A percentile compares a stretch with the other conserved stretches of the same genome.
Evolutionary conservation across 148 eudicot species (phyloP).

Genomic region (Arctostaphylos glauca): DNA sequence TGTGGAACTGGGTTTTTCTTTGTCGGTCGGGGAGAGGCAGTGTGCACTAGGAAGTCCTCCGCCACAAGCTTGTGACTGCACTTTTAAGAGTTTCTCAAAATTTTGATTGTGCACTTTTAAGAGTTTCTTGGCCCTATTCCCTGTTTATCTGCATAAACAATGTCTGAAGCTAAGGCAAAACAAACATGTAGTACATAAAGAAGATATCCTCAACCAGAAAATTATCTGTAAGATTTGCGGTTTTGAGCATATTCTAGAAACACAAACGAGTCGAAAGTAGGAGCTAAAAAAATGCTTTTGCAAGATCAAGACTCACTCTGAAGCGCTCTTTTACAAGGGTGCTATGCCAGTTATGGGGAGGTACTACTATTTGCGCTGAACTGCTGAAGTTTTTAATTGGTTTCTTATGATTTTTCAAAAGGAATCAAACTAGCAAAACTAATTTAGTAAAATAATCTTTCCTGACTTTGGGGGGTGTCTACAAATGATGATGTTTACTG

Average conservation of each 20-base stretch:
- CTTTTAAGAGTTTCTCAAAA: not conserved
- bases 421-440: not conserved
- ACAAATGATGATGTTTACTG: not conserved
- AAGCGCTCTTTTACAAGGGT: conserved; percentile 90
- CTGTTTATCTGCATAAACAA: not conserved
- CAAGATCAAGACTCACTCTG: conserved; percentile 81
- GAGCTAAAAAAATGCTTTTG: conserved; percentile 68
- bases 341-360: conserved; percentile 97
- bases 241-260: conserved; percentile 68
- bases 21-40: too few species aligned
- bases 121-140: conserved; percentile 5
- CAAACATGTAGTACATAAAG: too few species aligned
- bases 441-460: not conserved
- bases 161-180: not conserved
- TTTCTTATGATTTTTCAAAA: not conserved
- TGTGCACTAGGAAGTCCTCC: conserved; percentile 65
- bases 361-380: conserved; percentile 31
- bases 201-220: too few species aligned
- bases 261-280: conserved; percentile 77
- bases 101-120: too few species aligned
- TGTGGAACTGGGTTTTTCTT: too few species aligned
- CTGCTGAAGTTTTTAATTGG: not conserved
- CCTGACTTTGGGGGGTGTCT: not conserved
- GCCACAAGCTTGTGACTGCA: too few species aligned
- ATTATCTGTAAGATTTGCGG: not conserved